Evolutionary conservation across 805 yeast species (phyloP).

Genomic region (Wickerhamiella qilinensis): DNA sequence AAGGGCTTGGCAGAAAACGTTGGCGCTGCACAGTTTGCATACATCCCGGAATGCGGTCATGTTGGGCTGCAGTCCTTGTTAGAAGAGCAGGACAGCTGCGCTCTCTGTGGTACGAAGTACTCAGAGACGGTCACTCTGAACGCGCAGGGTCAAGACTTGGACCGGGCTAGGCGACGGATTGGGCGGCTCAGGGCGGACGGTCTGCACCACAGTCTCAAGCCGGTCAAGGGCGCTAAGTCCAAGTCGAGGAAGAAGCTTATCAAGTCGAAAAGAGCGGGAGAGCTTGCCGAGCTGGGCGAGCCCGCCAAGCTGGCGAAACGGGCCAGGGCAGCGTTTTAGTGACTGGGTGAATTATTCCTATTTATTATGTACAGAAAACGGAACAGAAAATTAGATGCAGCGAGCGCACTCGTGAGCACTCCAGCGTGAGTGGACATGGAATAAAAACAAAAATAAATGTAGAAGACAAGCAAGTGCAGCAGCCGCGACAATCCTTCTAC

Average conservation of each 20-base stretch:
- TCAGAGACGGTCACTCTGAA: constrained; percentile 23
- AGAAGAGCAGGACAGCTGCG: constrained; percentile 12
- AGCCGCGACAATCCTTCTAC: too few relatives aligned
- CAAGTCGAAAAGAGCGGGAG: neutral
- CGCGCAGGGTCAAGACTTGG: constrained; percentile 20
- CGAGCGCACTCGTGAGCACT: too few relatives aligned
- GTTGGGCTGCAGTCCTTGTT: constrained; percentile 15
- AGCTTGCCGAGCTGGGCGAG: too few relatives aligned
- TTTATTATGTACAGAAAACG: too few relatives aligned
- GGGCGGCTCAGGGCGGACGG: constrained; percentile 14
- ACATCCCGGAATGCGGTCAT: constrained; percentile 27
- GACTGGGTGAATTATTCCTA: too few relatives aligned
- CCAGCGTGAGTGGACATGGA: too few relatives aligned
- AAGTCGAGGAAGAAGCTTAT: neutral
- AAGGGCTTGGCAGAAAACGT: constrained; percentile 22
- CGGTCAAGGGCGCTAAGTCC: too few relatives aligned
- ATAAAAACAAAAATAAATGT: too few relatives aligned
- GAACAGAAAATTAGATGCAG: too few relatives aligned
- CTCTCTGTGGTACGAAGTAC: constrained; percentile 23
- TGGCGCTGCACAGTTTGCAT: constrained; percentile 26
- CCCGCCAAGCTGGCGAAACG: too few relatives aligned
- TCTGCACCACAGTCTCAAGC: constrained; percentile 25
- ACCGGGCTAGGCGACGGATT: constrained; percentile 16
- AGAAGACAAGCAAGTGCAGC: too few relatives aligned
- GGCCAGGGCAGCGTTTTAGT: too few relatives aligned